Percentiles rank a stretch among this genome's conserved stretches.
Conservation (phyloP, 768 basidiomycete species). For the Tylopilus sp. region DNA sequence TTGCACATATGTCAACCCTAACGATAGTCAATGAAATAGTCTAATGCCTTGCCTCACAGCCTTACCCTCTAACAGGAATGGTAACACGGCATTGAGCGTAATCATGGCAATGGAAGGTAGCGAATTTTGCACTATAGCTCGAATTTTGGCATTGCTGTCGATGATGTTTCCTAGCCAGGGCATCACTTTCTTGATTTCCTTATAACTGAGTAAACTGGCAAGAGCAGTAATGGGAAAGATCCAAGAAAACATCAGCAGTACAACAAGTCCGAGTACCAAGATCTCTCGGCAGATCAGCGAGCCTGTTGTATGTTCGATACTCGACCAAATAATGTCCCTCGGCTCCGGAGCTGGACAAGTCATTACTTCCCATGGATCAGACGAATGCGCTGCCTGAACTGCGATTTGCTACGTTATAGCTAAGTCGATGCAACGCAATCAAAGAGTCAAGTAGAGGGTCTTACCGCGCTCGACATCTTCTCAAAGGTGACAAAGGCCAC, state of each 20-base stretch:
- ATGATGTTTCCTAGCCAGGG: slow-evolving; percentile 88
- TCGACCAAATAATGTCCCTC: slow-evolving; percentile 93
- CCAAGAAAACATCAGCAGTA: slow-evolving; percentile 85
- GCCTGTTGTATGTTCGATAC: slow-evolving; percentile 65
- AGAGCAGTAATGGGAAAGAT: slow-evolving; percentile 85
- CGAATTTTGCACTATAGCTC: slow-evolving; percentile 92
- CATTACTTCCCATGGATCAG: slow-evolving; percentile 58
- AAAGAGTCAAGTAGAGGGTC: slow-evolving; percentile 23
- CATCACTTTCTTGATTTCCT: slow-evolving; percentile 86
- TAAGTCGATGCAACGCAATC: background rate
- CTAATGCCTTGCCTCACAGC: background rate
- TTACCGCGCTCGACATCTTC: slow-evolving; percentile 87
- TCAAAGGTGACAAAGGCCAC: slow-evolving; percentile 96
- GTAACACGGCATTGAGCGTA: slow-evolving; percentile 81
- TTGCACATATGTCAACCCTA: slow-evolving; percentile 79
- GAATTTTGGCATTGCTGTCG: slow-evolving; percentile 73
- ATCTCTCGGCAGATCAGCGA: slow-evolving; percentile 63
- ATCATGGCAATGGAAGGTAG: slow-evolving; percentile 90
- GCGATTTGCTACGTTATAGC: slow-evolving; percentile 68
- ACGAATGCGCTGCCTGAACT: slow-evolving; percentile 75
- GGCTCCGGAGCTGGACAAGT: slow-evolving; percentile 89
- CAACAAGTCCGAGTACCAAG: slow-evolving; percentile 67
- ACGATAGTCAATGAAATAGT: slow-evolving; percentile 24
- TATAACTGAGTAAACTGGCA: slow-evolving; percentile 84
- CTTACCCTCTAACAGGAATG: slow-evolving; percentile 85